Base-by-base conservation (phyloP, 202 grass and related monocot species). In the Elaeis oleifera region DNA sequence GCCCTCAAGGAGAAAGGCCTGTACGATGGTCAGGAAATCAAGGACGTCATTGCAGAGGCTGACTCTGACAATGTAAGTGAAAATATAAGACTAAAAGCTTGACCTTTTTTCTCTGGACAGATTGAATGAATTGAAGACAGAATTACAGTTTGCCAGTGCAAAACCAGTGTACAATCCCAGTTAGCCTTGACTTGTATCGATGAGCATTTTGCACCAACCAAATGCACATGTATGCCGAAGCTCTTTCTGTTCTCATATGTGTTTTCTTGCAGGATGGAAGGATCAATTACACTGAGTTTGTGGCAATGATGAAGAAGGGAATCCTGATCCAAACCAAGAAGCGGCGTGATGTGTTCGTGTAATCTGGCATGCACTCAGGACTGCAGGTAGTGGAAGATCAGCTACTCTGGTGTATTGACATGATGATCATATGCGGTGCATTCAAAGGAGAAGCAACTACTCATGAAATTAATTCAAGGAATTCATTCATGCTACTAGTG, bases 201-300 rank as follows among this genome's bases (percentile, higher is more conserved):
- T 31, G 28, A 31, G 28, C 28, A 4, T 31, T 6, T 31, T 6
- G 0, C 5, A 31, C 28, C 28, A 31, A 31, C 28, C 28, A 13
- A 11, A 44, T 44, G 29, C 16, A 31, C 39, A 56, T 21, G 11
- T 27, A 4, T 51, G 18, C 6, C n/a, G 50, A 25, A n/a, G 48
- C 22, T 67, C 21, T 49, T 20, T 20, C 49, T 69, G 1, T 23
- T 2, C 8, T 21, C 63, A 25, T 56, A 36, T 18, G 1, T 58
- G 18, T 29, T 65, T 61, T 68, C 3, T 29, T 70, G 65, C 57
- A 95, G 89, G 89, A 95, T 27, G 89, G 89, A 67, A 82, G 84
- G 68, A 95, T 95, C 72, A 83, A 95, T 67, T 94, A 94, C 72
- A 79, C 80, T 16, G 89, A 94, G 65, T 94, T 94, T 7, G 84